Evolutionary conservation across 2,329 filamentous ascomycete genomes (phyloP).

Genomic region (Stemphylium vesicarium): DNA sequence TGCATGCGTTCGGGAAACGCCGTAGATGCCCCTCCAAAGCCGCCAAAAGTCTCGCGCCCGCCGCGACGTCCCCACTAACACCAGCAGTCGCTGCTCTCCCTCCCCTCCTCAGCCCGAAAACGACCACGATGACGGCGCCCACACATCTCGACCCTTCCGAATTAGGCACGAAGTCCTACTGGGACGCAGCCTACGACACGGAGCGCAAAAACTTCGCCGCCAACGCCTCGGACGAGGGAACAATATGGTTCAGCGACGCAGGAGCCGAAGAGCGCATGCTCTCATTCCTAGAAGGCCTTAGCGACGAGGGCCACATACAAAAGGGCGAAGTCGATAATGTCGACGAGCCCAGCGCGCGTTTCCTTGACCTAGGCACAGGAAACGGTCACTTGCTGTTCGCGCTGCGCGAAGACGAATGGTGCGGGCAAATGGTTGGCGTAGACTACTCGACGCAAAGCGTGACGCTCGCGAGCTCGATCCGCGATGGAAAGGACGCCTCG

Average conservation of each 20-base stretch:
- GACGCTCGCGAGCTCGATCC: slow-evolving; percentile 71
- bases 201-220: slow-evolving; percentile 74
- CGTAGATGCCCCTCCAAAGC: neutral
- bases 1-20: too few species aligned
- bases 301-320: slow-evolving; percentile 55
- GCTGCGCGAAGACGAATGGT: slow-evolving; percentile 73
- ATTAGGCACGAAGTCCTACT: slow-evolving; percentile 78
- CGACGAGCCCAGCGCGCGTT: slow-evolving; percentile 44
- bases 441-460: slow-evolving; percentile 85
- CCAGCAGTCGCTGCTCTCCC: neutral
- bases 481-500: slow-evolving; percentile 39
- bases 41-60: neutral
- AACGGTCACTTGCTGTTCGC: slow-evolving; percentile 91
- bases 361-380: slow-evolving; percentile 90
- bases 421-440: slow-evolving; percentile 77
- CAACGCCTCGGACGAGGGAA: slow-evolving; percentile 80
- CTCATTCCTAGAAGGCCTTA: slow-evolving; percentile 63
- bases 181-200: slow-evolving; percentile 70
- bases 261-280: slow-evolving; percentile 84
- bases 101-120: neutral
- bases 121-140: slow-evolving; percentile 22
- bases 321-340: slow-evolving; percentile 40
- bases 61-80: neutral
- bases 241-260: slow-evolving; percentile 95
- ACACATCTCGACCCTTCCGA: slow-evolving; percentile 71